These are phyloP conservation scores for Martensiomyces pterosporus DNA, from an alignment of 192 early-diverging fungal genomes.

Conservation along the genomic window DNA sequence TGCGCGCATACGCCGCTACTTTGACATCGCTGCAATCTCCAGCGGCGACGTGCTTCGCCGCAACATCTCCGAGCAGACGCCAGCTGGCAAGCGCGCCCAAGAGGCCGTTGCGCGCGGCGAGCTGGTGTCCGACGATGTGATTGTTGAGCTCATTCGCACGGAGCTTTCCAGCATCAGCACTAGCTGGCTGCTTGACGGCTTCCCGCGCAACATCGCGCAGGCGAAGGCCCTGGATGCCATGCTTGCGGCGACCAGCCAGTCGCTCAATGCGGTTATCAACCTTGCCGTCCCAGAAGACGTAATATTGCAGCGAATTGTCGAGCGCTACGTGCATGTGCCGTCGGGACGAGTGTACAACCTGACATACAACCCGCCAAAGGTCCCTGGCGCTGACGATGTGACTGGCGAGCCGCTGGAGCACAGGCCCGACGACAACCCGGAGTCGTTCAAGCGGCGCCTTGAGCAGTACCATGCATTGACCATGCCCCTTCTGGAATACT, in stretches of 20 bases:
- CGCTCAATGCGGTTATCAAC: conserved; percentile 83
- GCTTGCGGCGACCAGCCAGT: conserved; percentile 45
- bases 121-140: conserved; percentile 40
- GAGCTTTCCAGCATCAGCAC: conserved; percentile 34
- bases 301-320: conserved; percentile 86
- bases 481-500: conserved; percentile 83
- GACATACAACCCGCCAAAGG: conserved; percentile 87
- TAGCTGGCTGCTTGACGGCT: conserved; percentile 86
- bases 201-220: conserved; percentile 83
- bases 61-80: conserved; percentile 69
- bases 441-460: conserved; percentile 75
- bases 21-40: conserved; percentile 67
- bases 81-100: conserved; percentile 55
- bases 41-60: conserved; percentile 84
- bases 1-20: conserved; percentile 63
- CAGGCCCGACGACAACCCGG: conserved; percentile 83
- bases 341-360: conserved; percentile 93
- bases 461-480: conserved; percentile 74
- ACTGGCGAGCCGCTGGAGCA: conserved; percentile 91
- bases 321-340: conserved; percentile 90
- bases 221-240: conserved; percentile 66
- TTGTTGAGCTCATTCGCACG: conserved; percentile 38
- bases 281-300: conserved; percentile 87
- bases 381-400: conserved; percentile 76
- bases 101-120: conserved; percentile 38